Evolutionary conservation across 371 early-diverging fungal species (phyloP), one percentile per base, ranked within the genome.

Genomic region (Mortierella sp.): DNA sequence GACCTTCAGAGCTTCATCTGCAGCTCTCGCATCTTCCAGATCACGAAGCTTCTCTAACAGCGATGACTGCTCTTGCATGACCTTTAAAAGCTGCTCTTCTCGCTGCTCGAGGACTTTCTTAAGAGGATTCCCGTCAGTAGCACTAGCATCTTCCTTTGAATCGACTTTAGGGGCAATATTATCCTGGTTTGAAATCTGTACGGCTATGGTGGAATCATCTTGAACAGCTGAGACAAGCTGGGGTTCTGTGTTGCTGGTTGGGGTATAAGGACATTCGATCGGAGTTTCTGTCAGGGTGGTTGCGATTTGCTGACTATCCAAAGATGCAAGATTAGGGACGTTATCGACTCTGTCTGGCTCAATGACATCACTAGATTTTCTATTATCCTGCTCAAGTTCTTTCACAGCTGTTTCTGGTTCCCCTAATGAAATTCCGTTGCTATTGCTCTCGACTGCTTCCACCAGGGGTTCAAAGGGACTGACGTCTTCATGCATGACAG

Each of bases 81-180:
- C 72, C 59, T 79, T 79, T 59, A 79, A 72, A 5, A 79, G 69
- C 12, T 79, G 80, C 40, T 79, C 75, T 49, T 79, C 80, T 5
- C 80, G 67, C 51, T 79, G 80, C 12, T 79, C 80, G 16, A 79
- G 24, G 1, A 79, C 80, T 35, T 45, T 61, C 45, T 68, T 67
- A 55, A 74, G 60, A 4, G 70, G 70, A 3, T 68, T 68, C 24
- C 43, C 73, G 30, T 73, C 70, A 9, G 57, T 16, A 18, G 35
- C 5, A 20, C 35, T 24, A 37, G 55, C n/a, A 0, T 24, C 59
- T 0, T 11, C 22, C 6, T 59, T 64, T 14, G 54, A 24, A 3
- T 4, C 55, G 5, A 51, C 9, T 49, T 62, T 24, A 16, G 47
- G 8, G 1, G 40, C 14, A 2, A 16, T 37, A 24, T 5, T 52